These are phyloP conservation scores for Venturia effusa DNA, from an alignment of 2,329 filamentous ascomycete genomes.

Conservation along the genomic window DNA sequence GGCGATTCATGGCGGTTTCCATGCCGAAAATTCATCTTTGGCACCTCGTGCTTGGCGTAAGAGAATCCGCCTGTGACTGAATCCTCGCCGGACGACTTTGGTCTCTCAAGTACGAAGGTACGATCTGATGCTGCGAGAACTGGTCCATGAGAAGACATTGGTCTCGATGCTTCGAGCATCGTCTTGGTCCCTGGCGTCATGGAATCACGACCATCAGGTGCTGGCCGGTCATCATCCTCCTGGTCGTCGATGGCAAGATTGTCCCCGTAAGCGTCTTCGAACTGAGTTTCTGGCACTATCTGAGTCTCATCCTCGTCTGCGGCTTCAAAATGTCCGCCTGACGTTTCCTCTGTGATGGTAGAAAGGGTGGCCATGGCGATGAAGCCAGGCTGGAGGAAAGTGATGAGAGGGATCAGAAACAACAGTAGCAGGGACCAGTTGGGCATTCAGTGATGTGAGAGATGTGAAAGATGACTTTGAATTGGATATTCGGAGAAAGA, in stretches of 20 bases:
- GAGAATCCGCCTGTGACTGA: not conserved
- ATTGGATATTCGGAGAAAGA: not conserved
- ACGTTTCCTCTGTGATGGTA: not conserved
- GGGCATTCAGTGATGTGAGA: not conserved
- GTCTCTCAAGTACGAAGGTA: not conserved
- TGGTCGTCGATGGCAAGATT: not conserved
- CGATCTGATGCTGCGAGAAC: not conserved
- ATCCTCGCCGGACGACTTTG: not conserved
- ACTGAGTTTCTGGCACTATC: not conserved
- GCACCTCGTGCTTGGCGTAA: not conserved
- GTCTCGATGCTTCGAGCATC: not conserved
- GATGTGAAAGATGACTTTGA: not conserved
- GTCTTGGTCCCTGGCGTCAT: not conserved
- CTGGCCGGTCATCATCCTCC: not conserved
- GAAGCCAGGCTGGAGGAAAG: not conserved
- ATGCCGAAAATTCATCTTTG: not conserved
- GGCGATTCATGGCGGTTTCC: not conserved
- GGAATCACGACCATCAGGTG: not conserved
- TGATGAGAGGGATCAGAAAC: not conserved
- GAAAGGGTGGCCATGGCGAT: conserved; percentile 1
- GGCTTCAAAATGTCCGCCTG: not conserved
- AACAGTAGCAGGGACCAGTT: not conserved
- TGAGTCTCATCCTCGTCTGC: not conserved
- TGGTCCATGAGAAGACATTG: not conserved
- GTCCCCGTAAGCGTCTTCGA: not conserved